Percentiles rank a stretch among this genome's conserved stretches.
Conservation (phyloP, 2,329 filamentous ascomycete species). For the Colletotrichum musicola region DNA sequence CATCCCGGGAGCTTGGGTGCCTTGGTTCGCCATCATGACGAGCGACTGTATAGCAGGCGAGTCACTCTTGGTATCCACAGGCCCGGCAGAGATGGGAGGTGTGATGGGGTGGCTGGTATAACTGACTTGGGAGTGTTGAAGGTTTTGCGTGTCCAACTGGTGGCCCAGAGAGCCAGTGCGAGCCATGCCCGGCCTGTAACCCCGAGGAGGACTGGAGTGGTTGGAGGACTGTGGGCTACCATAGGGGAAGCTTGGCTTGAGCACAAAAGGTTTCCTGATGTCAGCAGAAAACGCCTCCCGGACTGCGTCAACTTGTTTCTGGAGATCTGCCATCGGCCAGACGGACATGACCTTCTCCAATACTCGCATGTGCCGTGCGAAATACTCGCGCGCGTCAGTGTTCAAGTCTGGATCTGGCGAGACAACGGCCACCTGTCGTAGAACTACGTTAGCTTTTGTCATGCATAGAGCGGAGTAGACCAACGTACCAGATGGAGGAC, state of each 20-base stretch:
- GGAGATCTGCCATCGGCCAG: conserved; percentile 91
- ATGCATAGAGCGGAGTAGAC: background rate
- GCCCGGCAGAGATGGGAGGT: conserved; percentile 81
- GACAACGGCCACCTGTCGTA: conserved; percentile 84
- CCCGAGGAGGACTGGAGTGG: conserved; percentile 72
- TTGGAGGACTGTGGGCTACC: conserved; percentile 79
- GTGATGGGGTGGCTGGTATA: conserved; percentile 80
- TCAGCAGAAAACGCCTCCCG: conserved; percentile 93
- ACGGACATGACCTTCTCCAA: conserved; percentile 85
- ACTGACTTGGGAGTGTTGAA: conserved; percentile 72
- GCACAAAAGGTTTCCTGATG: conserved; percentile 83
- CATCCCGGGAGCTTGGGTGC: conserved; percentile 65
- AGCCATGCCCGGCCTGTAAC: conserved; percentile 61
- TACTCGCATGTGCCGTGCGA: conserved; percentile 93
- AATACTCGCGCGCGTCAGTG: conserved; percentile 86
- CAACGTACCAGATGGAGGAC: conserved; percentile 89
- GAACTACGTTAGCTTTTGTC: conserved; percentile 9
- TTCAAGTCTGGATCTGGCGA: conserved; percentile 93
- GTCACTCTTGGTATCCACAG: conserved; percentile 82
- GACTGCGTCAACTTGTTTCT: conserved; percentile 89
- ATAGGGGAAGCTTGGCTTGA: conserved; percentile 90
- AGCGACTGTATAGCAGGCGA: conserved; percentile 79
- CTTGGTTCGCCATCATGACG: conserved; percentile 75
- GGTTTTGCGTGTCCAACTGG: conserved; percentile 65
- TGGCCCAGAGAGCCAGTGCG: conserved; percentile 65